phyloP scores from a whole-genome alignment of 2,329 filamentous ascomycete species.

The Ceratocystiopsis minuta region DNA sequence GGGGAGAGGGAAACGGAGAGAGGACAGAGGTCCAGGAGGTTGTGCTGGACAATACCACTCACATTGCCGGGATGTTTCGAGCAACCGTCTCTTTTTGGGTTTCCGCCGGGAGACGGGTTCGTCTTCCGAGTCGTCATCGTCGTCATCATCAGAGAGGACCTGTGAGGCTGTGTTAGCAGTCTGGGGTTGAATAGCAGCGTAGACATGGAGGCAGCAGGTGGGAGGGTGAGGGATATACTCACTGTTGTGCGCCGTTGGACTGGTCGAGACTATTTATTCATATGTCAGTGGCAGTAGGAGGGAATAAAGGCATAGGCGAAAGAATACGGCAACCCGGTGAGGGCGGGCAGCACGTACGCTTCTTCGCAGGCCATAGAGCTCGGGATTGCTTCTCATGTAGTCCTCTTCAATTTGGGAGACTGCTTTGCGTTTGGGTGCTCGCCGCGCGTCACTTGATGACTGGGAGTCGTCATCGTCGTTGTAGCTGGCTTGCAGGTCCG shows the following conservation, averaged over 20 bases:
- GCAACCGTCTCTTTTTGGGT: conserved; percentile 48
- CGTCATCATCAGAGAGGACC: conserved; percentile 3
- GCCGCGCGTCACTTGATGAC: conserved; percentile 52
- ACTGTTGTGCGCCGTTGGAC: conserved; percentile 40
- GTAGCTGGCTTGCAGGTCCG: conserved; percentile 52
- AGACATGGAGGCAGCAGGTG: background rate
- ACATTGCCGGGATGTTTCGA: conserved; percentile 9
- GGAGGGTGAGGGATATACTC: conserved; percentile 13
- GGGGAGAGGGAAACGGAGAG: background rate
- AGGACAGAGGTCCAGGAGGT: background rate
- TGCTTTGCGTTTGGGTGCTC: conserved; percentile 55
- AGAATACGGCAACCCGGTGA: conserved; percentile 1
- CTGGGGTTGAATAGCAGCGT: background rate
- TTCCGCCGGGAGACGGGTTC: conserved; percentile 37
- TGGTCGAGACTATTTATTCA: conserved; percentile 30
- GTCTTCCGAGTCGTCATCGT: conserved; percentile 35
- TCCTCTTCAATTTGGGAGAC: conserved; percentile 50
- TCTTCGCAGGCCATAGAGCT: conserved; percentile 82
- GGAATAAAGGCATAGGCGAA: background rate
- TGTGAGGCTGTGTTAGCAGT: conserved; percentile 2
- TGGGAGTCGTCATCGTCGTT: conserved; percentile 41
- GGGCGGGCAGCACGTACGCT: conserved; percentile 44
- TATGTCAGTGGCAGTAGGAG: conserved; percentile 15
- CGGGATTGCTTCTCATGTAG: conserved; percentile 78
- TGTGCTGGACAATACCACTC: background rate